A percentile compares a stretch with the other conserved stretches of the same genome.
These are phyloP conservation scores for Alloascoidea hylecoeti DNA, from an alignment of 805 yeast species.

Conservation along the genomic window DNA sequence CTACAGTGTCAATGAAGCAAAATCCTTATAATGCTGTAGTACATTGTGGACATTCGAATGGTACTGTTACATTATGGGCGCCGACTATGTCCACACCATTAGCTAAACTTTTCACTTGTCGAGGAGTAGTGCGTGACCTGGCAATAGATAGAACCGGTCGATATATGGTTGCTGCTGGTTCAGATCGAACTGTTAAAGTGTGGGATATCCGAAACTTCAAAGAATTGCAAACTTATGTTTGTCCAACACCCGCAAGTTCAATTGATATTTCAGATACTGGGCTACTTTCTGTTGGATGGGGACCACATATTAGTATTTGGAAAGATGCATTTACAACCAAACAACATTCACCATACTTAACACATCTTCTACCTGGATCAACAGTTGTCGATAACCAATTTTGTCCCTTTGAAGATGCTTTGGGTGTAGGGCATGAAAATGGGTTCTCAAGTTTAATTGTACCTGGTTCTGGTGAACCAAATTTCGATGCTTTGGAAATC, in stretches of 20 bases:
- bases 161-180: conserved; percentile 88
- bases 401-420: conserved; percentile 94
- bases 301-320: conserved; percentile 92
- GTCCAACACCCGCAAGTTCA: conserved; percentile 78
- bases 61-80: conserved; percentile 87
- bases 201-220: conserved; percentile 88
- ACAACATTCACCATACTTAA: conserved; percentile 85
- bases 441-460: conserved; percentile 79
- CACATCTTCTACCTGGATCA: conserved; percentile 71
- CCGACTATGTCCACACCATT: conserved; percentile 80
- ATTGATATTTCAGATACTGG: conserved; percentile 81
- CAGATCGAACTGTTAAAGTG: conserved; percentile 70
- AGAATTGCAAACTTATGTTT: conserved; percentile 45
- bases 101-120: conserved; percentile 64
- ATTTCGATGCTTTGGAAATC: conserved; percentile 83
- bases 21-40: conserved; percentile 94
- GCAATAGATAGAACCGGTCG: conserved; percentile 86
- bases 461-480: conserved; percentile 98
- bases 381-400: conserved; percentile 52
- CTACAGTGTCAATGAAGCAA: conserved; percentile 76
- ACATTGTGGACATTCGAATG: conserved; percentile 88
- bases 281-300: conserved; percentile 82
- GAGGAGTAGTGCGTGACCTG: conserved; percentile 79
- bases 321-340: conserved; percentile 60
- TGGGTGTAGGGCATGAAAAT: conserved; percentile 71